A percentile compares a stretch with the other conserved stretches of the same genome.
Conservation (phyloP, 345 rosid genomes). For the Schrenkiella parvula region DNA sequence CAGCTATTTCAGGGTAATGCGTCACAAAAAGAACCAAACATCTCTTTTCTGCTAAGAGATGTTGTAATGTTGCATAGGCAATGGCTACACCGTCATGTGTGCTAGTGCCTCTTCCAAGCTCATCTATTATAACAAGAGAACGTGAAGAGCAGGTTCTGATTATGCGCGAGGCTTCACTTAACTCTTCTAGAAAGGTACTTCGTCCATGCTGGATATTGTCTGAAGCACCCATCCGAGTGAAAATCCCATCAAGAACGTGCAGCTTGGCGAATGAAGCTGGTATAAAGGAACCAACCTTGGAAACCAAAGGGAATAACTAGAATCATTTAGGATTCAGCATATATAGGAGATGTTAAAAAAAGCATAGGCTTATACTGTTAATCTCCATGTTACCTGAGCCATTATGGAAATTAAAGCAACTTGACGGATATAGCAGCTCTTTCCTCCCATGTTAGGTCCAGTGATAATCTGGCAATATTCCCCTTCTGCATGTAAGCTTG, state of each 20-base stretch:
- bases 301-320: neutral
- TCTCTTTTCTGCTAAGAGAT: constrained; percentile 62
- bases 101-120: constrained; percentile 96
- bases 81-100: constrained; percentile 94
- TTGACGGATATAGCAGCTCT: constrained; percentile 97
- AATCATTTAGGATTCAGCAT: neutral
- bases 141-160: constrained; percentile 58
- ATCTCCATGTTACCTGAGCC: constrained; percentile 74
- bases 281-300: constrained; percentile 93
- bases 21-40: constrained; percentile 90
- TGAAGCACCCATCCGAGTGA: constrained; percentile 94
- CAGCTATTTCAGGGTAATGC: constrained; percentile 83
- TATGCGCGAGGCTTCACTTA: constrained; percentile 77
- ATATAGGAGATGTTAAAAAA: neutral
- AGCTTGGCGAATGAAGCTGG: constrained; percentile 78
- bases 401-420: constrained; percentile 82
- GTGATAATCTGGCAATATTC: constrained; percentile 89
- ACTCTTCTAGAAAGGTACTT: constrained; percentile 91
- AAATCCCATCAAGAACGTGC: constrained; percentile 78
- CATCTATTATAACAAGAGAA: constrained; percentile 87
- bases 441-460: constrained; percentile 99
- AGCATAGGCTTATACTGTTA: neutral
- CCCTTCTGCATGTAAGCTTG: constrained; percentile 56
- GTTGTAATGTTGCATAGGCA: constrained; percentile 82
- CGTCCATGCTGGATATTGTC: constrained; percentile 93